Evolutionary conservation across 176 grass and related monocot genomes (phyloP).

Genomic region (Aegilops speltoides): DNA sequence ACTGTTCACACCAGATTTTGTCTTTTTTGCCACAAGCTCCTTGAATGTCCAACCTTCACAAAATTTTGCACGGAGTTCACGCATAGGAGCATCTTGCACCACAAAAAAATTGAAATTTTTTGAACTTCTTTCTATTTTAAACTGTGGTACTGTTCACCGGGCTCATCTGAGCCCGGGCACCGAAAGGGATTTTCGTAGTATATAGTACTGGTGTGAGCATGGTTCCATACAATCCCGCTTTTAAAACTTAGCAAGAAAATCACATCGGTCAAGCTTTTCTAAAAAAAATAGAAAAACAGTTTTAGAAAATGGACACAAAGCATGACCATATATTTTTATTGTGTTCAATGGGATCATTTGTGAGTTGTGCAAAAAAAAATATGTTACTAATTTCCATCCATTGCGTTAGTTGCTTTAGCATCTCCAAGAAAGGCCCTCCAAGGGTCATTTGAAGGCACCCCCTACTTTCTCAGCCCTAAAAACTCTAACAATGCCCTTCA

Average conservation of each 20-base stretch:
- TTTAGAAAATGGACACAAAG: not conserved
- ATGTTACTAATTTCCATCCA: not conserved
- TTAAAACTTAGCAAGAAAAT: not conserved
- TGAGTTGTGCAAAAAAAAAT: not conserved
- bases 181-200: no score
- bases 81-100: no score
- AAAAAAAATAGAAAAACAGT: not conserved
- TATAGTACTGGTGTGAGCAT: not conserved
- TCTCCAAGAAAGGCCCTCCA: not conserved
- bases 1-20: no score
- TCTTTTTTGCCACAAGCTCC: no score
- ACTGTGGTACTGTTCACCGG: no score
- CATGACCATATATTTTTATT: not conserved
- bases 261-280: not conserved
- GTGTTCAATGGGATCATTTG: not conserved
- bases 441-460: not conserved
- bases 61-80: no score
- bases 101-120: no score
- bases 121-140: no score
- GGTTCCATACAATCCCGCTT: not conserved
- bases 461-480: not conserved
- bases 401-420: not conserved
- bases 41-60: no score
- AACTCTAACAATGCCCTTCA: not conserved
- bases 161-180: no score